A percentile compares a stretch with the other conserved stretches of the same genome.
Evolutionary conservation across 73 alveolate species (phyloP).

Genomic region (Paramecium octaurelia): DNA sequence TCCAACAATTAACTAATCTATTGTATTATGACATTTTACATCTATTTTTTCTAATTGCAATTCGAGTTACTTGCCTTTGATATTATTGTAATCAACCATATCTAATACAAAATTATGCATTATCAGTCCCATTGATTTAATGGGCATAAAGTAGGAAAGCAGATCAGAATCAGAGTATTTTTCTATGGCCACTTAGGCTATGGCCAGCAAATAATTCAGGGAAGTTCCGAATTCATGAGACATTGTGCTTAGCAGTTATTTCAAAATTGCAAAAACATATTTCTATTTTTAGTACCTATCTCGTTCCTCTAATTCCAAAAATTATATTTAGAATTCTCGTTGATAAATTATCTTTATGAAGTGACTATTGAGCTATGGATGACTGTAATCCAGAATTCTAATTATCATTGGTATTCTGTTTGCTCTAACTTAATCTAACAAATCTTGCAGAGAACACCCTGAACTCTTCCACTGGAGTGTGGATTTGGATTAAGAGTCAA

Average conservation of each 20-base stretch:
- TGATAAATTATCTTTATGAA: neutral
- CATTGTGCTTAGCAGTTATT: neutral
- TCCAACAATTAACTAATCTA: neutral
- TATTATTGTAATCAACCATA: conserved; percentile 24
- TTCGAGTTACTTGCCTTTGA: neutral
- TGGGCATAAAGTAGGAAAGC: neutral
- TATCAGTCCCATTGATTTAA: neutral
- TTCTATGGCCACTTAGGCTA: conserved; percentile 1
- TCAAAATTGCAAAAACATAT: neutral
- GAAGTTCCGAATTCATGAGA: conserved; percentile 45
- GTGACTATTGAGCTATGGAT: neutral
- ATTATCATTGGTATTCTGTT: neutral
- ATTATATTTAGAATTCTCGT: neutral
- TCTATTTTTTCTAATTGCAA: conserved; percentile 5
- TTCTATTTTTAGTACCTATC: neutral
- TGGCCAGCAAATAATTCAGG: neutral
- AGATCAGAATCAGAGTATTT: neutral
- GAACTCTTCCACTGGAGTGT: neutral
- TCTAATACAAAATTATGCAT: conserved; percentile 5
- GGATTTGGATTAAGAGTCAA: neutral
- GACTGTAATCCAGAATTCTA: neutral
- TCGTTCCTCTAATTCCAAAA: neutral
- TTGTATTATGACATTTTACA: neutral
- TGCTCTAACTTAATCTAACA: neutral
- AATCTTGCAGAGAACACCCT: neutral